Percentiles rank a stretch among this genome's conserved stretches.
Evolutionary conservation across 2,329 filamentous ascomycete species (phyloP).

Genomic region (Phyllosticta citrichinensis): DNA sequence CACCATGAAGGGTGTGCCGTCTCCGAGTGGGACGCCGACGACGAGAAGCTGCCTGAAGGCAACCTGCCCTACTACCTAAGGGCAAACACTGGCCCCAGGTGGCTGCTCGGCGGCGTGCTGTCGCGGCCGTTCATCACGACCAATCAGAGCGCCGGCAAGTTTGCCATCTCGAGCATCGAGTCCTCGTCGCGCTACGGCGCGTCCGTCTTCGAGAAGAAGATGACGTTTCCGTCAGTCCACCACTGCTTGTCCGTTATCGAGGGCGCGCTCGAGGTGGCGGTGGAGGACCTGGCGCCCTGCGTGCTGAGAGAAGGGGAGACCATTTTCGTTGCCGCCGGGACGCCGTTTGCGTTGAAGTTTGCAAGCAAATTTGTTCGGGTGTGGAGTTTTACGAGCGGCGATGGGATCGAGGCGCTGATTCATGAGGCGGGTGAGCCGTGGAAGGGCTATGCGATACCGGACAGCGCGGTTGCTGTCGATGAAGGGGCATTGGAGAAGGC

Average conservation of each 20-base stretch:
- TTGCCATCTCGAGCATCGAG: conserved; percentile 46
- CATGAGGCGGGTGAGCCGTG: not conserved
- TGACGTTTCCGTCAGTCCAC: not conserved
- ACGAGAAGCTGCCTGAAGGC: conserved; percentile 31
- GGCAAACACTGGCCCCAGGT: conserved; percentile 41
- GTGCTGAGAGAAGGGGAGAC: conserved; percentile 3
- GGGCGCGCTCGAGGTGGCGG: not conserved
- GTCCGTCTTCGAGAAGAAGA: not conserved
- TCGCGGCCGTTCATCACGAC: conserved; percentile 41
- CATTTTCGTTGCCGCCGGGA: conserved; percentile 1
- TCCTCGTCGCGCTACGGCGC: conserved; percentile 11
- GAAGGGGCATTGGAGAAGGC: not conserved
- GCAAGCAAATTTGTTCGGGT: conserved; percentile 1
- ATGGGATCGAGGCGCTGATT: conserved; percentile 3
- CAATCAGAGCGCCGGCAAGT: conserved; percentile 38
- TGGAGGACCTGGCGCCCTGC: not conserved
- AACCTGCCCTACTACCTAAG: conserved; percentile 43
- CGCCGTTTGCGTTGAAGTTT: not conserved
- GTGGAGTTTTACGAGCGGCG: conserved; percentile 7
- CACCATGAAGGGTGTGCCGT: conserved; percentile 39
- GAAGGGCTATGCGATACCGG: conserved; percentile 3
- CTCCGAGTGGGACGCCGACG: conserved; percentile 20
- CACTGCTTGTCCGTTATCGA: not conserved
- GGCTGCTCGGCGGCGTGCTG: conserved; percentile 37
- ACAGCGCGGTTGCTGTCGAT: not conserved